Conservation (phyloP, 805 yeast species). For the Zygotorulaspora chibaensis region DNA sequence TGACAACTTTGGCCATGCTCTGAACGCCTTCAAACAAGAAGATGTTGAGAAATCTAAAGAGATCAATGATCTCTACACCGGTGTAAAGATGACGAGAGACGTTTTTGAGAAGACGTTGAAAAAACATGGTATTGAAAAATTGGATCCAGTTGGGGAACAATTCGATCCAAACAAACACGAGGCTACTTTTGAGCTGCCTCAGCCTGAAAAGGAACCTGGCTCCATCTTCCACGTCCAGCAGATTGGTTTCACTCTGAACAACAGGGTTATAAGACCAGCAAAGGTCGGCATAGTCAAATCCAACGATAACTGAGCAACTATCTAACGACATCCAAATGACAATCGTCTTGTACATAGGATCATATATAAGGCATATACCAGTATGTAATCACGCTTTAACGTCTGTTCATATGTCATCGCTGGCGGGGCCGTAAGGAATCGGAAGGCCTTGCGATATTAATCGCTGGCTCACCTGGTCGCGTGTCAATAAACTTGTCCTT, state of each 20-base stretch:
- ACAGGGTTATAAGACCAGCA: slow-evolving; percentile 89
- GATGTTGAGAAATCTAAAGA: slow-evolving; percentile 55
- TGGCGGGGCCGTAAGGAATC: no score
- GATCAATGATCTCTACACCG: slow-evolving; percentile 73
- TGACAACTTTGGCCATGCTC: slow-evolving; percentile 86
- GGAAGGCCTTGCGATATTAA: no score
- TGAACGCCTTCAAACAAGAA: slow-evolving; percentile 64
- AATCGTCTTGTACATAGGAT: background rate
- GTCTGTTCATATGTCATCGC: background rate
- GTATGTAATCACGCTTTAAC: background rate
- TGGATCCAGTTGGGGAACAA: slow-evolving; percentile 77
- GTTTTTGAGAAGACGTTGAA: slow-evolving; percentile 79
- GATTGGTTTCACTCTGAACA: slow-evolving; percentile 79
- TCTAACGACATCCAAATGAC: background rate
- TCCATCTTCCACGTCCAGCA: slow-evolving; percentile 91
- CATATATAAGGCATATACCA: slow-evolving; percentile 6
- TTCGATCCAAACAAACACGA: slow-evolving; percentile 92
- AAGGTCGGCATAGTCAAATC: slow-evolving; percentile 89
- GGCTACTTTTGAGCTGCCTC: slow-evolving; percentile 84
- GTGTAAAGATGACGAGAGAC: slow-evolving; percentile 84
- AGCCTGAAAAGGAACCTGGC: slow-evolving; percentile 86
- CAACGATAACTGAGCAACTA: slow-evolving; percentile 6
- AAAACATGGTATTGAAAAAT: slow-evolving; percentile 74
- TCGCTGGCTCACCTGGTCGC: no score
- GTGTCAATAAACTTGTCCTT: no score